Percentiles rank a stretch among this genome's conserved stretches.
Conservation (phyloP, 2,329 filamentous ascomycete species). For the Monosporascus cannonballus region DNA sequence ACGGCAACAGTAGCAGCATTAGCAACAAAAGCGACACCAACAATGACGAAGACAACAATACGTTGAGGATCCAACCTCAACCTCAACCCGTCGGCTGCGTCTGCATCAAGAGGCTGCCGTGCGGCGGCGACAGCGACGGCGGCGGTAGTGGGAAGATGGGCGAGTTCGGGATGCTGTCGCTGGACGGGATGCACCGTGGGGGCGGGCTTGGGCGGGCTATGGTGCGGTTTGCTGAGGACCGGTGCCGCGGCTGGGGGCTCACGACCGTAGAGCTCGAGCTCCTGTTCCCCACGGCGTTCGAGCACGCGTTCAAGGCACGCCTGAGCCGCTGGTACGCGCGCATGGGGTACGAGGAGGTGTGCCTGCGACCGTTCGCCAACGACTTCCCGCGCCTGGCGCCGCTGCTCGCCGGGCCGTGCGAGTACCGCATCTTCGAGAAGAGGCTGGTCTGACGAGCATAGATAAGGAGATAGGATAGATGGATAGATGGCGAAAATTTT, state of each 20-base stretch:
- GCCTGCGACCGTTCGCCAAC: slow-evolving; percentile 13
- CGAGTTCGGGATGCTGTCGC: slow-evolving; percentile 24
- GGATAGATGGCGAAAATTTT: neutral
- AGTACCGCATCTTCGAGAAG: slow-evolving; percentile 22
- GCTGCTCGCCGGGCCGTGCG: slow-evolving; percentile 15
- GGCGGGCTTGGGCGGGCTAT: slow-evolving; percentile 21
- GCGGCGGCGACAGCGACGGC: neutral
- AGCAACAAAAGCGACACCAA: neutral
- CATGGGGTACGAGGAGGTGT: slow-evolving; percentile 17
- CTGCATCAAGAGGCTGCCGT: slow-evolving; percentile 10
- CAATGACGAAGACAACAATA: too few relatives aligned
- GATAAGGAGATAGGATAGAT: neutral
- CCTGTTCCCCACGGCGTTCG: slow-evolving; percentile 17
- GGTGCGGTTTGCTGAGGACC: slow-evolving; percentile 22
- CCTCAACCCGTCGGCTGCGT: slow-evolving; percentile 18
- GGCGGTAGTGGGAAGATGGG: slow-evolving; percentile 3
- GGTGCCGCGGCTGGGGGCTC: slow-evolving; percentile 10
- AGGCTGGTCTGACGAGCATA: slow-evolving; percentile 1
- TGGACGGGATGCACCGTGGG: slow-evolving; percentile 15
- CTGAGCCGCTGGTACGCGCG: slow-evolving; percentile 23
- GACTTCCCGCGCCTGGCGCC: slow-evolving; percentile 14
- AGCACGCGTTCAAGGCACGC: slow-evolving; percentile 20
- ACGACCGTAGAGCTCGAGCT: slow-evolving; percentile 17
- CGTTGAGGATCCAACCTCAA: too few relatives aligned
- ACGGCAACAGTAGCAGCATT: neutral